phyloP scores from a whole-genome alignment of 371 early-diverging fungal species.

The Dinochytrium kinnereticum region DNA sequence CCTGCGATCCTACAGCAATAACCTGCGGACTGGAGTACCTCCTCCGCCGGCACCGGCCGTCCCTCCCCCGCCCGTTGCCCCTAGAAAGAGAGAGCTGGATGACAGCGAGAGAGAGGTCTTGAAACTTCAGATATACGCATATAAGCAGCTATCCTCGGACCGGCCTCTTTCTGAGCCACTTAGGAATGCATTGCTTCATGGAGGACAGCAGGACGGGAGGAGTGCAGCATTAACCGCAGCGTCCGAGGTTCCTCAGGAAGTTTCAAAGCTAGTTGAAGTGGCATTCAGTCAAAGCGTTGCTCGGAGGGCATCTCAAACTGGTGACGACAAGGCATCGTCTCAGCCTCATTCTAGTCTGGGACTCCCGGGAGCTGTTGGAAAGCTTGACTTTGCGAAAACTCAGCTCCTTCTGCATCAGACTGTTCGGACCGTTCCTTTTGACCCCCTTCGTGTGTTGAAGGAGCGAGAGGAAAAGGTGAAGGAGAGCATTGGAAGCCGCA shows the following conservation, averaged over 20 bases:
- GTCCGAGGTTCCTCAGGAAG: neutral
- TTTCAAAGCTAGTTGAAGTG: neutral
- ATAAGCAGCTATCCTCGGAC: constrained; percentile 71
- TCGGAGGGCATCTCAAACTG: neutral
- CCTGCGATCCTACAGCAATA: neutral
- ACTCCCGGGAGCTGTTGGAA: neutral
- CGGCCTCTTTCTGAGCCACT: constrained; percentile 63
- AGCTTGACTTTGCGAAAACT: neutral
- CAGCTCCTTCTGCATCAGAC: constrained; percentile 6
- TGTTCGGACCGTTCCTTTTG: neutral
- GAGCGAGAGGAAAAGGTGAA: neutral
- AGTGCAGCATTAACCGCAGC: neutral
- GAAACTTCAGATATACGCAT: constrained; percentile 76
- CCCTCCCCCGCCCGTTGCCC: neutral
- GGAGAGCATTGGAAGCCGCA: neutral
- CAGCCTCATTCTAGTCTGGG: neutral
- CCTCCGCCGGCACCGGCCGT: neutral
- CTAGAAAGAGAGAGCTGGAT: neutral
- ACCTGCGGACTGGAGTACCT: neutral
- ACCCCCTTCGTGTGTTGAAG: neutral
- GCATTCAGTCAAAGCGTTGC: neutral
- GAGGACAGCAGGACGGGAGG: neutral
- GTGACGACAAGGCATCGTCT: no score
- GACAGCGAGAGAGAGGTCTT: constrained; percentile 36
- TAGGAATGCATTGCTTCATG: neutral